Percentiles rank a stretch among this genome's conserved stretches.
Evolutionary conservation across 2,329 filamentous ascomycete species (phyloP).

Genomic region (Nothopassalora personata): DNA sequence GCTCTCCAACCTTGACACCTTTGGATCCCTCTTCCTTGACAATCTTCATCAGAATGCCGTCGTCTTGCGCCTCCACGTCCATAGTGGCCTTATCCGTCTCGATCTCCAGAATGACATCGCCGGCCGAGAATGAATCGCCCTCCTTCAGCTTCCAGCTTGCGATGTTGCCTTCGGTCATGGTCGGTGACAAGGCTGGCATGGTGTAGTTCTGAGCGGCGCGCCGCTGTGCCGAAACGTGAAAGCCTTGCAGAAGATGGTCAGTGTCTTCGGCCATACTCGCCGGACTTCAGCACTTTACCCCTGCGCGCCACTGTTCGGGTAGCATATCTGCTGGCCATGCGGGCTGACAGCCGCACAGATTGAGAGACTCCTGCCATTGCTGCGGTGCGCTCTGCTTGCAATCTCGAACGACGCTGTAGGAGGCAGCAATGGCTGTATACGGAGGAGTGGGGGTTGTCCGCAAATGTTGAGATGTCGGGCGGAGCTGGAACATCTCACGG

Average conservation of each 20-base stretch:
- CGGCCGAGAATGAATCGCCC: slow-evolving; percentile 73
- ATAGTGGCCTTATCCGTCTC: slow-evolving; percentile 93
- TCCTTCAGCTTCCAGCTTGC: slow-evolving; percentile 81
- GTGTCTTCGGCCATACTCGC: background rate
- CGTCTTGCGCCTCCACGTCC: slow-evolving; percentile 90
- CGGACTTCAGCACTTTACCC: slow-evolving; percentile 16
- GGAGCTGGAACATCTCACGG: background rate
- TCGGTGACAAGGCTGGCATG: slow-evolving; percentile 86
- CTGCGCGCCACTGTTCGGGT: slow-evolving; percentile 21
- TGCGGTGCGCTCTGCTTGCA: background rate
- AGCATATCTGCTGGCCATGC: slow-evolving; percentile 27
- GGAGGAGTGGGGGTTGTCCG: slow-evolving; percentile 3
- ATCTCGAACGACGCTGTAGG: background rate
- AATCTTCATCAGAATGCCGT: slow-evolving; percentile 81
- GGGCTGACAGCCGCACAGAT: slow-evolving; percentile 26
- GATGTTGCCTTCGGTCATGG: slow-evolving; percentile 92
- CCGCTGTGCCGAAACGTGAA: slow-evolving; percentile 24
- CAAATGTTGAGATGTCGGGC: slow-evolving; percentile 2
- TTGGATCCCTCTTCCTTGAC: slow-evolving; percentile 68
- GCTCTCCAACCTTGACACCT: slow-evolving; percentile 67
- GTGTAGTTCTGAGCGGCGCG: slow-evolving; percentile 79
- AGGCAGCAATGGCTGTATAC: slow-evolving; percentile 11
- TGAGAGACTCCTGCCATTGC: slow-evolving; percentile 29
- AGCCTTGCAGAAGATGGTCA: slow-evolving; percentile 18
- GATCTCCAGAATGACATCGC: slow-evolving; percentile 84